phyloP scores from a whole-genome alignment of 75 land plant genomes.

The Ceratopteris richardii region DNA sequence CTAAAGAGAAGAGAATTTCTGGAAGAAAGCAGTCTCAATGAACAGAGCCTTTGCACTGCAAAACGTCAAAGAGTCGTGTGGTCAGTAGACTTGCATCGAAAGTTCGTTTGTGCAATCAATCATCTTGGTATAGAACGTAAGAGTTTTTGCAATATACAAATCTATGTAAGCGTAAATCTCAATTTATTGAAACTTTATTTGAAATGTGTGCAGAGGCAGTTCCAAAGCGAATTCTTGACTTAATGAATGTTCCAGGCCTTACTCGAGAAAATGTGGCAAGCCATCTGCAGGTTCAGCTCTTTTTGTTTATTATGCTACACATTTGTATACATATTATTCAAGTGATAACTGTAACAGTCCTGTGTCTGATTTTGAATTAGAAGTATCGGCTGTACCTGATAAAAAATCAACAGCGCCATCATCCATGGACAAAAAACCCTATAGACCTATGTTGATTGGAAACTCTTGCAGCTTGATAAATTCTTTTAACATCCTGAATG shows the following conservation, averaged over 20 bases:
- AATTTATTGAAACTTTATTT: not conserved
- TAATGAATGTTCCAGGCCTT: constrained; percentile 85
- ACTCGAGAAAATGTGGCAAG: constrained; percentile 96
- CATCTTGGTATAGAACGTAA: constrained; percentile 90
- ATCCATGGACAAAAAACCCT: too few species aligned
- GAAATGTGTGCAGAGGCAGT: constrained; percentile 67
- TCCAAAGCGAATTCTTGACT: constrained; percentile 80
- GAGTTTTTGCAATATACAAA: constrained; percentile 1
- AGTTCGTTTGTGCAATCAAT: constrained; percentile 83
- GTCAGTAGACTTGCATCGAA: constrained; percentile 93
- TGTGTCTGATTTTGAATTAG: constrained; percentile 33
- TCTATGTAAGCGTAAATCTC: not conserved
- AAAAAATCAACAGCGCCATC: constrained; percentile 55
- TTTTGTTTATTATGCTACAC: not conserved
- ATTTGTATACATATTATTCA: too few species aligned
- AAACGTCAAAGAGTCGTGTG: constrained; percentile 90
- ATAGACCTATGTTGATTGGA: too few species aligned
- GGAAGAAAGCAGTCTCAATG: constrained; percentile 55
- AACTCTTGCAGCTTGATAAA: too few species aligned
- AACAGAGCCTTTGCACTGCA: constrained; percentile 32
- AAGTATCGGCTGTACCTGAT: constrained; percentile 81
- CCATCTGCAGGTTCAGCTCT: constrained; percentile 67
- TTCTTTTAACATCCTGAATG: too few species aligned
- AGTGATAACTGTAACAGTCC: not conserved
- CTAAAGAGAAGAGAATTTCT: constrained; percentile 55